Base-by-base conservation (phyloP, 2,329 filamentous ascomycete species). In the Elsinoe fawcettii region DNA sequence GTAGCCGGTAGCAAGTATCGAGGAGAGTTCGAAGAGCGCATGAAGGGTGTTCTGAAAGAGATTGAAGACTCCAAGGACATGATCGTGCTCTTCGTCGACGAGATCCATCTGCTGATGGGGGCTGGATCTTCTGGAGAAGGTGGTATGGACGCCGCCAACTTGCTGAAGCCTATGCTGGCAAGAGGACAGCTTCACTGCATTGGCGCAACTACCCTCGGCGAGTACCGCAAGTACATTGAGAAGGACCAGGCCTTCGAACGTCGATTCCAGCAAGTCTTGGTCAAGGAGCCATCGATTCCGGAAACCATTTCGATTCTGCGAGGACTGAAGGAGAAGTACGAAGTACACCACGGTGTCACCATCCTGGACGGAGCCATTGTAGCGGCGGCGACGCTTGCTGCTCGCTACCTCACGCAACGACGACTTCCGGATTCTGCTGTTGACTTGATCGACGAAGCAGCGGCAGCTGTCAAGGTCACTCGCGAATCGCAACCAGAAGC, bases 181-280 rank as follows among this genome's bases (percentile, higher is more conserved):
- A 86, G 93, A 69, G 93, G 93, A 56, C 92, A 97, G 71, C 79
- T 99, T 59, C 93, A 99, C 79, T 99, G 93, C 69, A 97, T 99
- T 62, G 93, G 93, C 72, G 93, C 93, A 5, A 99, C 93, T 1
- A 99, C 93, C 1, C 81, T 99, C 59, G 84, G 85, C 60, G 93
- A 99, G 71, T 99, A 99, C 74, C 84, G 93, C 68, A 99, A 99
- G 73, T 97, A 99, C 74, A 96, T 99, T 62, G 93, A 99, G 73
- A 99, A 99, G 75, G 93, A 99, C 67, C 88, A 90, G 46, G 93
- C 93, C 47, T 99, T 99, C 70, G 93, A 99, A 74, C 89, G 93
- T 73, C 88, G 93, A 72, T 99, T 99, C 80, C 93, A 99, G 72
- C 93, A 99, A 73, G 93, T 99, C 37, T 74, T 99, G 44, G 92